A percentile compares a stretch with the other conserved stretches of the same genome.
Conservation (phyloP, 2,329 filamentous ascomycete species). For the Paraconiothyrium sp. region DNA sequence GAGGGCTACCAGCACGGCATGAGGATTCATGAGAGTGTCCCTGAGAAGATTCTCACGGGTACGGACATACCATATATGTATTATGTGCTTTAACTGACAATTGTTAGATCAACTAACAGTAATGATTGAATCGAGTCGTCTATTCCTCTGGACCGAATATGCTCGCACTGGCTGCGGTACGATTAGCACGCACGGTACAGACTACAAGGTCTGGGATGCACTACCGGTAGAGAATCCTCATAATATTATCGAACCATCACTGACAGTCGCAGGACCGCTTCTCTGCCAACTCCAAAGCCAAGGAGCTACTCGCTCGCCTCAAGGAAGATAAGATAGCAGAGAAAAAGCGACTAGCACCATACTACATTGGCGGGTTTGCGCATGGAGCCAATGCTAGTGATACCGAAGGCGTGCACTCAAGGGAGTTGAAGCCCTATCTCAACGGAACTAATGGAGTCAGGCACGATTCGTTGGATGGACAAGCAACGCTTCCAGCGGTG, state of each 20-base stretch:
- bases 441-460: constrained; percentile 14
- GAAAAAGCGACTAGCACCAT: constrained; percentile 46
- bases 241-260: neutral
- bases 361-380: constrained; percentile 46
- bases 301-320: constrained; percentile 43
- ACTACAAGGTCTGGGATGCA: constrained; percentile 51
- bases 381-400: constrained; percentile 43
- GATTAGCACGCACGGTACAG: constrained; percentile 47
- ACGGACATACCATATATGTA: constrained; percentile 4
- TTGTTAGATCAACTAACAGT: constrained; percentile 50
- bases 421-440: constrained; percentile 38
- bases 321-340: constrained; percentile 44
- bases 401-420: constrained; percentile 41
- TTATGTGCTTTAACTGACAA: neutral
- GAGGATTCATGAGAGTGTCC: constrained; percentile 54
- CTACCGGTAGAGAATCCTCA: constrained; percentile 38
- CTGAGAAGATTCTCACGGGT: constrained; percentile 55
- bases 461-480: constrained; percentile 18
- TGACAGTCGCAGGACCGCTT: constrained; percentile 45
- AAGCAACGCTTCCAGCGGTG: constrained; percentile 17
- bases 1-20: constrained; percentile 58
- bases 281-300: constrained; percentile 45
- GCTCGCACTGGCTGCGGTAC: constrained; percentile 47
- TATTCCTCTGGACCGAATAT: constrained; percentile 52
- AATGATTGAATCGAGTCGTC: constrained; percentile 51